Percentiles rank a stretch among this genome's conserved stretches.
These are phyloP conservation scores for Xylariomycetidae sp. DNA, from an alignment of 2,329 filamentous ascomycete species.

Conservation along the genomic window DNA sequence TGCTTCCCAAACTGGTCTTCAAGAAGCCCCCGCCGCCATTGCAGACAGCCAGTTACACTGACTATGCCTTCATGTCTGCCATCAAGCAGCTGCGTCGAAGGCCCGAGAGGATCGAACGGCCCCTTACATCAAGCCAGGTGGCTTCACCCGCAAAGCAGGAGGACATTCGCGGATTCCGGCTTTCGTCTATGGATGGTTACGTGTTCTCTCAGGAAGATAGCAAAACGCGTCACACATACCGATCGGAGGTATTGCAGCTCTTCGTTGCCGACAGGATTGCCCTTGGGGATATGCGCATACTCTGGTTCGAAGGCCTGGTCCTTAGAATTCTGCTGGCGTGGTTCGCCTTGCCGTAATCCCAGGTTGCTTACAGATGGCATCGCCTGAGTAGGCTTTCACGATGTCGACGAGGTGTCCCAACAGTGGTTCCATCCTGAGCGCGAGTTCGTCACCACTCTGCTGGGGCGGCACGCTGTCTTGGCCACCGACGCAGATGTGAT, in stretches of 20 bases:
- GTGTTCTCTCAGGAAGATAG: conserved; percentile 30
- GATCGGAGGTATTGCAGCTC: conserved; percentile 31
- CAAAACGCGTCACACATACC: conserved; percentile 28
- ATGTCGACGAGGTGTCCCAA: too few relatives aligned
- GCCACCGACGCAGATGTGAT: too few relatives aligned
- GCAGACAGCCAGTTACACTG: conserved; percentile 27
- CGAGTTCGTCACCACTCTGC: too few relatives aligned
- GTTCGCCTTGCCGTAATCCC: conserved; percentile 10
- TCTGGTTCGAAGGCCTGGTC: conserved; percentile 28
- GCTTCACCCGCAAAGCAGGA: conserved; percentile 11
- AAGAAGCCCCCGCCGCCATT: conserved; percentile 33
- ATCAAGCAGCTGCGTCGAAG: conserved; percentile 39
- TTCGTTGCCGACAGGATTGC: conserved; percentile 39
- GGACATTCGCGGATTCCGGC: conserved; percentile 42
- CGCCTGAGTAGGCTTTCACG: neutral
- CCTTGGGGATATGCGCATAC: conserved; percentile 29
- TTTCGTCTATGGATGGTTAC: conserved; percentile 46
- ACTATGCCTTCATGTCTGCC: conserved; percentile 36
- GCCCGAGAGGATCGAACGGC: conserved; percentile 35
- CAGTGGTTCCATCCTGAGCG: too few relatives aligned
- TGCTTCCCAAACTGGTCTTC: conserved; percentile 41
- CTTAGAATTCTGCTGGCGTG: conserved; percentile 29
- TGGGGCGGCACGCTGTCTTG: too few relatives aligned
- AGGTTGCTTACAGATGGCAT: neutral
- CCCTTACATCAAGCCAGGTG: conserved; percentile 32